These are phyloP conservation scores for Sporormia fimetaria DNA, from an alignment of 495 filamentous ascomycete species.

Conservation along the genomic window DNA sequence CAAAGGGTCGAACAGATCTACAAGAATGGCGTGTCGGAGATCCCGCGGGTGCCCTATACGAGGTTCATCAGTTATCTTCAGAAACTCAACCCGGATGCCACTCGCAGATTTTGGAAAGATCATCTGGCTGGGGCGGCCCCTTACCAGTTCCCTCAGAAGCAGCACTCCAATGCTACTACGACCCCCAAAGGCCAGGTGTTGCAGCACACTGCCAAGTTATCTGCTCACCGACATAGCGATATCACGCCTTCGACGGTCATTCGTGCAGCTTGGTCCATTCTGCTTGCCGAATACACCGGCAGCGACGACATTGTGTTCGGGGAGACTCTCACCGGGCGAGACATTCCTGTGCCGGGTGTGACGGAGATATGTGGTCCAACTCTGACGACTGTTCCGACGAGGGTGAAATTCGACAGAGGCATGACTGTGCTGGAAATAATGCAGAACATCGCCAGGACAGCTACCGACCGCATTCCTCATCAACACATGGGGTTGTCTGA, in stretches of 20 bases:
- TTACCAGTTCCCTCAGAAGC: slow-evolving; percentile 15
- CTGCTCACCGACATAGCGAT: slow-evolving; percentile 2
- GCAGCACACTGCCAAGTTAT: slow-evolving; percentile 10
- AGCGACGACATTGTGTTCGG: slow-evolving; percentile 45
- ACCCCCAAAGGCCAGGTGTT: slow-evolving; percentile 4
- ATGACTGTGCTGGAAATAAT: slow-evolving; percentile 35
- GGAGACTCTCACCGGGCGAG: slow-evolving; percentile 44
- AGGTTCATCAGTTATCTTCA: slow-evolving; percentile 23
- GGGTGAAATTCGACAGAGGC: slow-evolving; percentile 33
- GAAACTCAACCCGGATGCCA: slow-evolving; percentile 4
- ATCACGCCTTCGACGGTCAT: slow-evolving; percentile 42
- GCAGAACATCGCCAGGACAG: slow-evolving; percentile 34
- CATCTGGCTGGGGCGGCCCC: slow-evolving; percentile 9
- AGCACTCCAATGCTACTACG: background rate
- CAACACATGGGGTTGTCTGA: slow-evolving; percentile 50
- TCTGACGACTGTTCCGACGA: slow-evolving; percentile 36
- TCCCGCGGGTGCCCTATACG: slow-evolving; percentile 14
- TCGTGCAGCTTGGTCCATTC: slow-evolving; percentile 44
- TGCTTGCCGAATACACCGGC: slow-evolving; percentile 37
- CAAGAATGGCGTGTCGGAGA: slow-evolving; percentile 13
- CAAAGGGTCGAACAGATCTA: slow-evolving; percentile 17
- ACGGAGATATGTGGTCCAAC: slow-evolving; percentile 44
- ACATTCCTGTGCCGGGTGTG: slow-evolving; percentile 40
- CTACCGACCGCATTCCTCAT: slow-evolving; percentile 41
- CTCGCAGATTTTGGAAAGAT: slow-evolving; percentile 12